Base-by-base conservation (phyloP, 306 rosid genomes). In the Glycine latifolia region DNA sequence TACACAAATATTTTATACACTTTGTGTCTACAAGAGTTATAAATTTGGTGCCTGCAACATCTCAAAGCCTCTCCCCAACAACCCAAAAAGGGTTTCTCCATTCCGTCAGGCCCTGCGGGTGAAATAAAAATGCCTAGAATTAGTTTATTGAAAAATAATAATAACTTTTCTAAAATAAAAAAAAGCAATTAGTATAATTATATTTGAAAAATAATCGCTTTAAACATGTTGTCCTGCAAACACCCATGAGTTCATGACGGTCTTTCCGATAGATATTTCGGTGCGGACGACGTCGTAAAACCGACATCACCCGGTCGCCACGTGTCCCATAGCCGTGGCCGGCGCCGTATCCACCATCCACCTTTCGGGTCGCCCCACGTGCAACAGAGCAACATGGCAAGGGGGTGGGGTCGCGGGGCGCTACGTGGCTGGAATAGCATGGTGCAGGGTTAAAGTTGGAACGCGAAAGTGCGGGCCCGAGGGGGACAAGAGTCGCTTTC, bases 401-500 rank as follows among this genome's bases (percentile, higher is more conserved):
- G 41, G 10, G 14, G 6, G 7, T 66, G 58, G 31, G 31, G 46
- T 52, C 17, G 46, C 10, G 72, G 80, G 8, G 17, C 1, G 54
- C 47, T 76, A 84, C 87, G 84, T 75, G 84, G 78, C 78, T 1
- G 8, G 41, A 66, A 80, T 75, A 63, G 50, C 59, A 8, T 75
- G 70, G 78, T 68, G 63, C 73, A 75, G 53, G 74, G 71, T 17
- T 70, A 50, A 76, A 70, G 76, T 41, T 43, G 43, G 83, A 82
- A 82, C 4, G 4, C 39, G 20, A 56, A 49, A 75, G 48, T 66
- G 68, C 16, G 87, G 84, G 87, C 74, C 84, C 74, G 14, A 7
- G 61, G 31, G 31, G 12, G 87, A 70, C 77, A 84, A 20, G 65
- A 8, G 78, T 79, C 62, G 5, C 63, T 84, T n/a, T 84, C 81